Percentiles rank a stretch among this genome's conserved stretches.
phyloP scores from a whole-genome alignment of 768 basidiomycete species.

The Tricholoma hemisulphureum region DNA sequence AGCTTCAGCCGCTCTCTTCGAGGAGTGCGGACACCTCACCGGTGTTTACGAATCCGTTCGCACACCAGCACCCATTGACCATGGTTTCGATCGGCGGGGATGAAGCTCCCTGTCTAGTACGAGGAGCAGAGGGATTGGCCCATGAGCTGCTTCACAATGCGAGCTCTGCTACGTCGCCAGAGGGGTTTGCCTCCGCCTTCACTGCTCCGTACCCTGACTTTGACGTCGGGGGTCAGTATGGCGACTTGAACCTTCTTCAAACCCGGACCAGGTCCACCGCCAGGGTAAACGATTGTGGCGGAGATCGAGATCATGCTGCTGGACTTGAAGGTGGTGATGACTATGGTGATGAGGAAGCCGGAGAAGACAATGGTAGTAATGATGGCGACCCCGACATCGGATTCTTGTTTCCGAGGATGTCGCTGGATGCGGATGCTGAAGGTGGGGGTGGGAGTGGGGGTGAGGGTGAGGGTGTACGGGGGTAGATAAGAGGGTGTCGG shows the following conservation, averaged over 20 bases:
- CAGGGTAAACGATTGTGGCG: background rate
- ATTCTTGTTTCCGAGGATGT: slow-evolving; percentile 2
- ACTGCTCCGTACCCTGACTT: background rate
- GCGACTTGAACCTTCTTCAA: background rate
- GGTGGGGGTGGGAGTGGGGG: background rate
- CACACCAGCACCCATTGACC: background rate
- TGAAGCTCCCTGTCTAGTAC: background rate
- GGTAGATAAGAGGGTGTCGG: too few species aligned
- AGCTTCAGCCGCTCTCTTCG: background rate
- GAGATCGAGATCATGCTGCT: background rate
- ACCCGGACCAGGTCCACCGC: too few species aligned
- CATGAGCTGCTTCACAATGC: background rate
- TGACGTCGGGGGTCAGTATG: background rate
- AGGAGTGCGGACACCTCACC: background rate
- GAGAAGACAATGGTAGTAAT: background rate
- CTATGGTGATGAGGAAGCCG: background rate
- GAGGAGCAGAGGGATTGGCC: background rate
- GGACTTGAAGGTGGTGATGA: background rate
- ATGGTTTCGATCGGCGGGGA: too few species aligned
- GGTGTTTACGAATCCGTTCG: slow-evolving; percentile 2
- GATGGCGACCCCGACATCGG: background rate
- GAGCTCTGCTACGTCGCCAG: background rate
- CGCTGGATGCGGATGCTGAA: background rate
- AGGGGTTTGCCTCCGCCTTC: background rate
- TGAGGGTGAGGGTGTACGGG: background rate